Conservation (phyloP, 179 eudicot genomes). For the Heliamphora pulchella region DNA sequence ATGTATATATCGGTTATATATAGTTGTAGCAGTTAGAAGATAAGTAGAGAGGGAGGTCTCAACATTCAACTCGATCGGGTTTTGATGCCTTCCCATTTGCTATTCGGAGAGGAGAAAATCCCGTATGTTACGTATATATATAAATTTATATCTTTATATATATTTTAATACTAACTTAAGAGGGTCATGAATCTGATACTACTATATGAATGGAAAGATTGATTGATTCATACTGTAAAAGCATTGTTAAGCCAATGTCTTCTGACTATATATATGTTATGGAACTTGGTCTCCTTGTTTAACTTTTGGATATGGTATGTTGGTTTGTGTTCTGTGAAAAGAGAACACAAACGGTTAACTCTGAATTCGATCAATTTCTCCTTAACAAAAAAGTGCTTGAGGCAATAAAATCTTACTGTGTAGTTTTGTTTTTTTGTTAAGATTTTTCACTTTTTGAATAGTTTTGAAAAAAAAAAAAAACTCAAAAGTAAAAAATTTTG, state of each 20-base stretch:
- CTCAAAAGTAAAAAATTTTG: no score
- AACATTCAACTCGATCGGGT: constrained; percentile 13
- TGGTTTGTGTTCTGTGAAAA: no score
- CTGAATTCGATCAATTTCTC: no score
- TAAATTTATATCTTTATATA: constrained; percentile 14
- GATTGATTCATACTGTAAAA: constrained; percentile 13
- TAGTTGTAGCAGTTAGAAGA: constrained; percentile 21
- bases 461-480: no score
- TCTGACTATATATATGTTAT: constrained; percentile 5
- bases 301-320: no score
- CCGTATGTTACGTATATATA: background rate
- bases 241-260: constrained; percentile 6
- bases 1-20: constrained; percentile 42
- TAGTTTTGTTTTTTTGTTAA: no score
- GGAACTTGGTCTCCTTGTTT: background rate
- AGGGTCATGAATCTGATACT: constrained; percentile 29
- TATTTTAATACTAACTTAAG: constrained; percentile 28
- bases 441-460: no score
- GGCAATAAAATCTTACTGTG: no score
- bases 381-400: no score
- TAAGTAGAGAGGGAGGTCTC: constrained; percentile 14
- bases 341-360: no score
- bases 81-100: constrained; percentile 2
- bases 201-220: constrained; percentile 17
- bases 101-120: background rate